Evolutionary conservation across 2,329 filamentous ascomycete genomes (phyloP).

Genomic region (Fonsecaea monophora): DNA sequence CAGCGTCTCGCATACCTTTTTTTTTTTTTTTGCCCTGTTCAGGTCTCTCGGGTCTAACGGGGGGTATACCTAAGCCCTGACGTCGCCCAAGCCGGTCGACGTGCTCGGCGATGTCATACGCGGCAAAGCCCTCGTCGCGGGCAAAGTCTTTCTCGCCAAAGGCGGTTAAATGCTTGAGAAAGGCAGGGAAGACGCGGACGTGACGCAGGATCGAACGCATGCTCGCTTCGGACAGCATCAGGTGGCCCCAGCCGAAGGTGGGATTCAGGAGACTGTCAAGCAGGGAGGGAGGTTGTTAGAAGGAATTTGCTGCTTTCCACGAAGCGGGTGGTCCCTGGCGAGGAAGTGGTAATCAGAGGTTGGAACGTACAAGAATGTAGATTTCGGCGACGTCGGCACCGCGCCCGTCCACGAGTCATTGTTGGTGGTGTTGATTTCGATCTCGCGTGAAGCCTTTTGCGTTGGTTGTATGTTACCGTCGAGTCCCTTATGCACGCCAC

Average conservation of each 20-base stretch:
- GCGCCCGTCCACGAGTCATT: background rate
- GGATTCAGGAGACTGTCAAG: conserved; percentile 11
- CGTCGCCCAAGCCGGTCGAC: background rate
- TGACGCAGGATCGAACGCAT: conserved; percentile 6
- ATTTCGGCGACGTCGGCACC: background rate
- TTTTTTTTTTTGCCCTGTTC: too few relatives aligned
- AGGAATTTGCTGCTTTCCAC: background rate
- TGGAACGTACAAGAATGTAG: conserved; percentile 8
- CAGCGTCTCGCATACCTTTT: background rate
- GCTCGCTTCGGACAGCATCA: conserved; percentile 9
- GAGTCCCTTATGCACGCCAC: background rate
- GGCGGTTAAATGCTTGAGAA: conserved; percentile 6
- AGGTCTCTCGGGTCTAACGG: background rate
- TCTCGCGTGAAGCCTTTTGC: background rate
- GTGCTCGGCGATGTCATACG: conserved; percentile 8
- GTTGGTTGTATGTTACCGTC: background rate
- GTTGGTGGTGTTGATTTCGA: background rate
- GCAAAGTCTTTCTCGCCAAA: conserved; percentile 8
- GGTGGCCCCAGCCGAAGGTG: conserved; percentile 11
- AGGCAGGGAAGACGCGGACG: background rate
- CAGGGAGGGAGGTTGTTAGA: background rate
- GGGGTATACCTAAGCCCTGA: background rate
- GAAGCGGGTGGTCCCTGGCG: too few relatives aligned
- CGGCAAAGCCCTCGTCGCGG: conserved; percentile 2
- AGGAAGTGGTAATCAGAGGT: too few relatives aligned